phyloP scores from a whole-genome alignment of 805 yeast genomes.

The Diddensiella transvaalensis region DNA sequence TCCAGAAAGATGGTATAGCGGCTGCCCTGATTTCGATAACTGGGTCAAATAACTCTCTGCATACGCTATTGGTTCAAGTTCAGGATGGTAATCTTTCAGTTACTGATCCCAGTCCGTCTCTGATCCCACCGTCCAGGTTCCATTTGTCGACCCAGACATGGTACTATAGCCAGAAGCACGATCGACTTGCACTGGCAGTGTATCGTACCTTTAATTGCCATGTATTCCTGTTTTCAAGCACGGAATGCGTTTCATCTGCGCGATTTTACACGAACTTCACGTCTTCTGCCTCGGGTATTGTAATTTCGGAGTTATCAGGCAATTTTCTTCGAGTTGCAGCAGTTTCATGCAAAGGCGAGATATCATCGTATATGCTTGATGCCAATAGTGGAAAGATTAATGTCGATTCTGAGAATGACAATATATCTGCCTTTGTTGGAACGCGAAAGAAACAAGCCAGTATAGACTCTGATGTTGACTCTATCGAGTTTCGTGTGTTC shows the following conservation, averaged over 20 bases:
- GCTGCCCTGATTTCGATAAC: background rate
- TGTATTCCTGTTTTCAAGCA: conserved; percentile 7
- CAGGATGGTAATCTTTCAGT: background rate
- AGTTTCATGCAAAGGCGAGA: conserved; percentile 17
- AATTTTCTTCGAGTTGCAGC: conserved; percentile 5
- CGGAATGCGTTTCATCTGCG: background rate
- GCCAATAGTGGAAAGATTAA: background rate
- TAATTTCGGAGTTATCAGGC: background rate
- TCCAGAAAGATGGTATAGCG: background rate
- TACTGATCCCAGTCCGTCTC: background rate
- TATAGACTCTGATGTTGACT: background rate
- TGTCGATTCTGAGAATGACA: conserved; percentile 4
- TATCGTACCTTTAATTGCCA: conserved; percentile 7
- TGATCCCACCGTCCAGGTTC: conserved; percentile 10
- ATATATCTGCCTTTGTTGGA: conserved; percentile 6
- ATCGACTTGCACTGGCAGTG: conserved; percentile 10
- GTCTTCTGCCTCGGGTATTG: conserved; percentile 9
- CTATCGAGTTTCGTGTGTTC: conserved; percentile 17
- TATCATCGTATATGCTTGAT: conserved; percentile 4
- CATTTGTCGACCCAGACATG: conserved; percentile 10
- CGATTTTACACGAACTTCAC: conserved; percentile 2
- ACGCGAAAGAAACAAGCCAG: conserved; percentile 7
- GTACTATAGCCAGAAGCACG: background rate
- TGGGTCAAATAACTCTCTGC: background rate
- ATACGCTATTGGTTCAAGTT: background rate